Conservation (phyloP, 805 yeast genomes). For the Priceomyces carsonii region DNA sequence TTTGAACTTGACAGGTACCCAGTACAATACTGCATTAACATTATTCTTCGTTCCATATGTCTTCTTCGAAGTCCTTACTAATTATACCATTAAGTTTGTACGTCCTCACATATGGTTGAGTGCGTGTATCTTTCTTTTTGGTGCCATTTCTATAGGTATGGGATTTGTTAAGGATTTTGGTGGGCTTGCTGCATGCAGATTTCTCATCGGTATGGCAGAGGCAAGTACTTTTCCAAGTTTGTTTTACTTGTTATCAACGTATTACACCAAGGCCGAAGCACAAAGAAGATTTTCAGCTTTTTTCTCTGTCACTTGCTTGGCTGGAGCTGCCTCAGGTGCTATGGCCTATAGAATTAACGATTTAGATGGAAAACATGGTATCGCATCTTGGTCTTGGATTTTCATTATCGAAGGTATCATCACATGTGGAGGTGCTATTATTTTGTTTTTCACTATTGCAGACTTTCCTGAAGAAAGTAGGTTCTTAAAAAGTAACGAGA, state of each 20-base stretch:
- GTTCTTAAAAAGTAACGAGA: constrained; percentile 50
- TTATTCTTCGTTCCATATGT: constrained; percentile 74
- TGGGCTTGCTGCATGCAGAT: constrained; percentile 60
- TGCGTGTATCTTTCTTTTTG: constrained; percentile 60
- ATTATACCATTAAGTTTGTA: constrained; percentile 57
- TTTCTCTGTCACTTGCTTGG: constrained; percentile 69
- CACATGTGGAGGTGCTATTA: constrained; percentile 34
- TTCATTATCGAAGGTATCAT: constrained; percentile 50
- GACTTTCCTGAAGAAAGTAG: constrained; percentile 74
- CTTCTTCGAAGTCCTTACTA: constrained; percentile 63
- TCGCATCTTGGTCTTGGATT: constrained; percentile 52
- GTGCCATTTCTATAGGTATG: constrained; percentile 62
- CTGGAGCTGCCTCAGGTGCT: constrained; percentile 80
- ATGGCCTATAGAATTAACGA: constrained; percentile 65
- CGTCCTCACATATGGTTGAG: constrained; percentile 68
- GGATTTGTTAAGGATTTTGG: constrained; percentile 63
- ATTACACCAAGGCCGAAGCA: constrained; percentile 63
- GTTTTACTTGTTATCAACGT: constrained; percentile 66
- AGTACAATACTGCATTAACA: constrained; percentile 65
- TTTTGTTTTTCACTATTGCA: constrained; percentile 52
- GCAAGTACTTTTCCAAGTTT: constrained; percentile 76
- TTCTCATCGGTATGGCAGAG: constrained; percentile 67
- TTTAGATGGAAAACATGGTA: constrained; percentile 46
- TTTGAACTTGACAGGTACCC: constrained; percentile 53
- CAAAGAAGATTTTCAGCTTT: constrained; percentile 70